Percentiles rank a stretch among this genome's conserved stretches.
Conservation (phyloP, 768 basidiomycete genomes). For the Coprinellus aureogranulatus region DNA sequence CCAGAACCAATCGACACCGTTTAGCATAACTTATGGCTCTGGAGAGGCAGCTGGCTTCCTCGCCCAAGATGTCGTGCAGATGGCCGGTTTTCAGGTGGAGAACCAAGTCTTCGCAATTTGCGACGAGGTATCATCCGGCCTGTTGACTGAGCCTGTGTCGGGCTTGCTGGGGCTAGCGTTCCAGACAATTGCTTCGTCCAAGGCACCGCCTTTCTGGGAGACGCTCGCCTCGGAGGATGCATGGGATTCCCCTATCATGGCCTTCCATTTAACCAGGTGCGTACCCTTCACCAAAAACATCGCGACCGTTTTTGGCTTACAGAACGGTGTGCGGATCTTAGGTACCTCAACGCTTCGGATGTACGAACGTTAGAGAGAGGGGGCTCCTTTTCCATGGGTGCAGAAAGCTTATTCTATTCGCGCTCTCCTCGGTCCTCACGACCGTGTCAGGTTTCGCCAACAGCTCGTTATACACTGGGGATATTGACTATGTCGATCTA, state of each 20-base stretch:
- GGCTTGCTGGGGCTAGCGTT: slow-evolving; percentile 89
- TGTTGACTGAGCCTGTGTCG: slow-evolving; percentile 72
- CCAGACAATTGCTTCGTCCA: slow-evolving; percentile 66
- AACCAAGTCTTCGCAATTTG: slow-evolving; percentile 73
- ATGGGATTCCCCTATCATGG: slow-evolving; percentile 73
- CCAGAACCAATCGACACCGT: slow-evolving; percentile 48
- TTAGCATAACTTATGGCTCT: slow-evolving; percentile 78
- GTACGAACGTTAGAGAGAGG: slow-evolving; percentile 55
- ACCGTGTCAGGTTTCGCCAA: slow-evolving; percentile 75
- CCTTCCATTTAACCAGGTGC: slow-evolving; percentile 79
- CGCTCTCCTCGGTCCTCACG: no score
- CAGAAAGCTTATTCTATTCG: no score
- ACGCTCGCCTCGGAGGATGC: slow-evolving; percentile 58
- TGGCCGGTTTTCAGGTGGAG: slow-evolving; percentile 83
- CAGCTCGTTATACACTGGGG: slow-evolving; percentile 70
- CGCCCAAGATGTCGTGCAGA: slow-evolving; percentile 72
- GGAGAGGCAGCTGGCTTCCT: slow-evolving; percentile 74
- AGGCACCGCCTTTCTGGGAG: slow-evolving; percentile 82
- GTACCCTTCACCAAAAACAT: slow-evolving; percentile 8
- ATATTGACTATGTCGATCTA: slow-evolving; percentile 77
- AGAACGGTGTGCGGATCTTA: slow-evolving; percentile 18
- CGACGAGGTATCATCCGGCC: slow-evolving; percentile 49
- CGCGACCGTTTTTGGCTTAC: no score
- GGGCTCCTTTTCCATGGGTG: slow-evolving; percentile 71
- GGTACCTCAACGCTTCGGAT: slow-evolving; percentile 43